Percentiles rank a stretch among this genome's conserved stretches.
These are phyloP conservation scores for Silene uniflora DNA, from an alignment of 148 eudicot species.

Conservation along the genomic window DNA sequence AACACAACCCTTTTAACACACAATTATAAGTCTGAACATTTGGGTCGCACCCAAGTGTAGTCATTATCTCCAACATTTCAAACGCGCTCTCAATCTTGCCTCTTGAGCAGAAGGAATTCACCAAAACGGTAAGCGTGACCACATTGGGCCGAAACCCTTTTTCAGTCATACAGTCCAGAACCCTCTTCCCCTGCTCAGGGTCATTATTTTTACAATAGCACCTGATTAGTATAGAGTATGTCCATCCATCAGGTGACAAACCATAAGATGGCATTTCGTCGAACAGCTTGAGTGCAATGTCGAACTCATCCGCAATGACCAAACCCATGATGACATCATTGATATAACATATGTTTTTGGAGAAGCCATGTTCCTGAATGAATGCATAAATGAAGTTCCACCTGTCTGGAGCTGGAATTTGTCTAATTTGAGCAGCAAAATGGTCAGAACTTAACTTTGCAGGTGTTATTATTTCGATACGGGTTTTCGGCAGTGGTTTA, in stretches of 20 bases:
- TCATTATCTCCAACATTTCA: slow-evolving; percentile 62
- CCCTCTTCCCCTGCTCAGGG: slow-evolving; percentile 45
- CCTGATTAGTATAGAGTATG: slow-evolving; percentile 52
- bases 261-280: slow-evolving; percentile 37
- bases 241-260: slow-evolving; percentile 46
- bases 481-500: background rate
- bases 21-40: slow-evolving; percentile 71
- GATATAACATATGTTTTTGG: slow-evolving; percentile 34
- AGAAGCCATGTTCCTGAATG: slow-evolving; percentile 24
- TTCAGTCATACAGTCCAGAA: slow-evolving; percentile 44
- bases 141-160: slow-evolving; percentile 55
- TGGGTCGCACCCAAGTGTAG: slow-evolving; percentile 40
- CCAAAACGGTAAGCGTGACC: slow-evolving; percentile 48
- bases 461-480: background rate
- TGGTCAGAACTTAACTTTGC: slow-evolving; percentile 23
- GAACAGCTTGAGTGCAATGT: slow-evolving; percentile 52
- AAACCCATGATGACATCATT: slow-evolving; percentile 50
- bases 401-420: slow-evolving; percentile 31
- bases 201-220: slow-evolving; percentile 54
- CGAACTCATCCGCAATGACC: slow-evolving; percentile 40
- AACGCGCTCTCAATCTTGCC: slow-evolving; percentile 55
- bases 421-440: slow-evolving; percentile 28
- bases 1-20: slow-evolving; percentile 77
- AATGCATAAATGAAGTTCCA: slow-evolving; percentile 20
- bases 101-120: slow-evolving; percentile 55